phyloP scores from a whole-genome alignment of 1,284 basidiomycete species.

The Neonothopanus nambi region DNA sequence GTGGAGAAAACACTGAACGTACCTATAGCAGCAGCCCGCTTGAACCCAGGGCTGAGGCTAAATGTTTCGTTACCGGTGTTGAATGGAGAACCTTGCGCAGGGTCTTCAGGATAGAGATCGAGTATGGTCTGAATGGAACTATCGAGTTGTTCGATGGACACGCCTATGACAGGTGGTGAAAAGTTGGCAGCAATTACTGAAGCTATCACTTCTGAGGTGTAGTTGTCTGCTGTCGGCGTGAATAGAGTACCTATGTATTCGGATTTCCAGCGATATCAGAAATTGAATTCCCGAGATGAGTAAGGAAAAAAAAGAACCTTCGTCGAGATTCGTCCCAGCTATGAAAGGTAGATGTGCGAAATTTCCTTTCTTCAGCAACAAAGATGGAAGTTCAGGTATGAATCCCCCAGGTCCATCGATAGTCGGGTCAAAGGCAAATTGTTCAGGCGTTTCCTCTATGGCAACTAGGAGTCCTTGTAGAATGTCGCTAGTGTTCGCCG shows the following conservation, averaged over 20 bases:
- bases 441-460: constrained; percentile 23
- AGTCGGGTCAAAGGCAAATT: constrained; percentile 39
- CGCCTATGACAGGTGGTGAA: constrained; percentile 1
- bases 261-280: neutral
- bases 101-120: constrained; percentile 22
- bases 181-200: constrained; percentile 1
- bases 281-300: too few relatives aligned
- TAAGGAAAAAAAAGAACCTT: constrained; percentile 5
- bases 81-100: constrained; percentile 23
- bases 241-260: constrained; percentile 10
- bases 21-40: constrained; percentile 45
- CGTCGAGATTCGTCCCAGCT: constrained; percentile 16
- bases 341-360: constrained; percentile 10
- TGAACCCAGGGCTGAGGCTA: constrained; percentile 32
- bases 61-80: constrained; percentile 25
- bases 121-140: constrained; percentile 7
- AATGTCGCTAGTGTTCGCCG: constrained; percentile 1
- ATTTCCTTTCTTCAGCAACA: constrained; percentile 9
- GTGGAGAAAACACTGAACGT: neutral
- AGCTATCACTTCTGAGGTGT: constrained; percentile 9
- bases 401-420: constrained; percentile 15
- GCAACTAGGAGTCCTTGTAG: constrained; percentile 1
- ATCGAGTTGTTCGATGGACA: constrained; percentile 3
- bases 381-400: constrained; percentile 14
- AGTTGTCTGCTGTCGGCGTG: constrained; percentile 7